Conservation (phyloP, 2,329 filamentous ascomycete species). For the Penicillium sp. region DNA sequence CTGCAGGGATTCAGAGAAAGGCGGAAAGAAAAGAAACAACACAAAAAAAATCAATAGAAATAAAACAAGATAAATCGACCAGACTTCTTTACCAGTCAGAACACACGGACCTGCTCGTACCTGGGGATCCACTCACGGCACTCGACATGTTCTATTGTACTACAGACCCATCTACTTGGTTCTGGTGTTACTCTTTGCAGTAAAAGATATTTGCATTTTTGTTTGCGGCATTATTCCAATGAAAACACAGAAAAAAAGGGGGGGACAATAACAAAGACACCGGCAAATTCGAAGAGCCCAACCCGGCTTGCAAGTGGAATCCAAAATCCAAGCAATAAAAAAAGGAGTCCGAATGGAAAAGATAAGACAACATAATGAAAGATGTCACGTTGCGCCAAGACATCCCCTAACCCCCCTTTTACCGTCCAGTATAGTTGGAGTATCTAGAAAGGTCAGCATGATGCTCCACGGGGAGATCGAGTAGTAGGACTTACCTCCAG, state of each 20-base stretch:
- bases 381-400: slow-evolving; percentile 36
- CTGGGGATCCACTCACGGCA: slow-evolving; percentile 1
- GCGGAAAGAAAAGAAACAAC: neutral
- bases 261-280: slow-evolving; percentile 8
- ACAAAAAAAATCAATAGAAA: neutral
- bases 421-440: slow-evolving; percentile 41
- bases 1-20: neutral
- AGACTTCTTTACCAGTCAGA: neutral
- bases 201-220: slow-evolving; percentile 5
- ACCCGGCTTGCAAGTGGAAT: slow-evolving; percentile 2
- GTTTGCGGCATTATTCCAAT: slow-evolving; percentile 3
- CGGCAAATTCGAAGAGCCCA: slow-evolving; percentile 6
- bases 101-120: neutral
- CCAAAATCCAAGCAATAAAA: slow-evolving; percentile 1
- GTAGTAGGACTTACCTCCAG: slow-evolving; percentile 66
- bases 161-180: neutral
- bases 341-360: slow-evolving; percentile 12
- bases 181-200: neutral
- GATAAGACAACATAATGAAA: slow-evolving; percentile 13
- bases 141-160: neutral
- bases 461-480: neutral
- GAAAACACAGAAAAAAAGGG: slow-evolving; percentile 6
- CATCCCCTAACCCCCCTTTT: slow-evolving; percentile 30
- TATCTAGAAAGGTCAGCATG: slow-evolving; percentile 31
- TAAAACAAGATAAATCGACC: neutral